A percentile compares a stretch with the other conserved stretches of the same genome.
Conservation (phyloP, 225 moss, liverwort and hornwort genomes). For the Rhytidiadelphus loreus region DNA sequence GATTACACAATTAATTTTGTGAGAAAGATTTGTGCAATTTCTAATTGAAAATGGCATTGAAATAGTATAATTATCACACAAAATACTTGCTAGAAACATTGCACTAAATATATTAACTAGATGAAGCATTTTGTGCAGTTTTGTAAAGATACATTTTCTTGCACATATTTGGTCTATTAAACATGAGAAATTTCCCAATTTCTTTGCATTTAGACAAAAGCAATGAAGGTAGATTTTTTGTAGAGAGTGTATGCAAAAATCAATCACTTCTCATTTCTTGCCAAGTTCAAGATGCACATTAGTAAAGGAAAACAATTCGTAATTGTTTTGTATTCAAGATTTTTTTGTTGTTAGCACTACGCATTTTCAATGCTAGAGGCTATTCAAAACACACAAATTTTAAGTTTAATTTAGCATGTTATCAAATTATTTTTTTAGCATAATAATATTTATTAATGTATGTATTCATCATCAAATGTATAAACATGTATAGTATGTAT, state of each 20-base stretch:
- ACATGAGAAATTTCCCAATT: background rate
- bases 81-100: background rate
- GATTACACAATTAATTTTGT: too few species aligned
- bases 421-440: background rate
- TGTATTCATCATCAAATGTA: background rate
- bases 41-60: background rate
- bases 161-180: background rate
- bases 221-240: too few species aligned
- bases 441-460: background rate
- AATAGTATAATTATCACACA: background rate
- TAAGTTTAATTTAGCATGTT: background rate
- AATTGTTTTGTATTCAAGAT: background rate
- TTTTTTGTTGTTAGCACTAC: background rate
- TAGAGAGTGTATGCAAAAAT: background rate
- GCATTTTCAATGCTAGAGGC: background rate
- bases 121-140: rapidly evolving
- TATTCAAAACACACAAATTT: background rate
- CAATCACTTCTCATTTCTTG: background rate
- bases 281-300: background rate
- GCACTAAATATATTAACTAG: background rate
- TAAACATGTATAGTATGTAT: background rate
- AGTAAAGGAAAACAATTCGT: background rate
- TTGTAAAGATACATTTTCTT: background rate
- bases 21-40: too few species aligned
- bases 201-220: background rate